Evolutionary conservation across 495 filamentous ascomycete genomes (phyloP).

Genomic region (Jackrogersella minutella): DNA sequence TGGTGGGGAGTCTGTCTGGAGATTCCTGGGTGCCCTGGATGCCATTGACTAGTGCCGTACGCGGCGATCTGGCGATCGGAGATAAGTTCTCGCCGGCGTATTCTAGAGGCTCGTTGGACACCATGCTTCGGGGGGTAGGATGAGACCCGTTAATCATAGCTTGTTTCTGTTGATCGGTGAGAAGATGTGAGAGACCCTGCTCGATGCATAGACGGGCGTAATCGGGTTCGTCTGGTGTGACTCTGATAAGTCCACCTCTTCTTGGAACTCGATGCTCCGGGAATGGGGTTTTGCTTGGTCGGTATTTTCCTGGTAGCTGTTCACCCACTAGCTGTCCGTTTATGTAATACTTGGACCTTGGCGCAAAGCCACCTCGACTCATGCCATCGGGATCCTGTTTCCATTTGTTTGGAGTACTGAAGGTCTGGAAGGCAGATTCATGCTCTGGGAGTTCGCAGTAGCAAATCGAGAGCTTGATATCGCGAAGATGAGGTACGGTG

Average conservation of each 20-base stretch:
- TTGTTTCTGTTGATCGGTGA: constrained; percentile 47
- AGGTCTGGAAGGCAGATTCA: constrained; percentile 48
- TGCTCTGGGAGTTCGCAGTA: constrained; percentile 61
- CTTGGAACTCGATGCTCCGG: constrained; percentile 56
- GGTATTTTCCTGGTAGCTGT: constrained; percentile 45
- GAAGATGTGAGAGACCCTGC: constrained; percentile 53
- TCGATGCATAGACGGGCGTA: constrained; percentile 56
- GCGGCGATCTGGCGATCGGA: constrained; percentile 33
- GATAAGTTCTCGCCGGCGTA: constrained; percentile 37
- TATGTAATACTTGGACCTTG: constrained; percentile 56
- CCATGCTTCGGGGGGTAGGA: constrained; percentile 44
- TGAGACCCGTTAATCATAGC: constrained; percentile 39
- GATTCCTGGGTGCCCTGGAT: constrained; percentile 35
- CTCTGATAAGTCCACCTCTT: constrained; percentile 52
- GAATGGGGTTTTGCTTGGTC: constrained; percentile 54
- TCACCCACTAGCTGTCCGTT: constrained; percentile 57
- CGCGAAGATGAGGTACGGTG: constrained; percentile 72
- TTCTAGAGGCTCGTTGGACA: constrained; percentile 42
- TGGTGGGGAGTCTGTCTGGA: constrained; percentile 28
- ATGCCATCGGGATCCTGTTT: constrained; percentile 59
- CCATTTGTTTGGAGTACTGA: constrained; percentile 56
- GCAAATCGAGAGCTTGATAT: constrained; percentile 62
- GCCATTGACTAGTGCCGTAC: constrained; percentile 37
- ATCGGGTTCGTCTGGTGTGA: constrained; percentile 55
- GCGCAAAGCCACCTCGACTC: constrained; percentile 51